Percentiles rank a stretch among this genome's conserved stretches.
phyloP scores from a whole-genome alignment of 2,329 filamentous ascomycete species.

The Aspergillus niger region DNA sequence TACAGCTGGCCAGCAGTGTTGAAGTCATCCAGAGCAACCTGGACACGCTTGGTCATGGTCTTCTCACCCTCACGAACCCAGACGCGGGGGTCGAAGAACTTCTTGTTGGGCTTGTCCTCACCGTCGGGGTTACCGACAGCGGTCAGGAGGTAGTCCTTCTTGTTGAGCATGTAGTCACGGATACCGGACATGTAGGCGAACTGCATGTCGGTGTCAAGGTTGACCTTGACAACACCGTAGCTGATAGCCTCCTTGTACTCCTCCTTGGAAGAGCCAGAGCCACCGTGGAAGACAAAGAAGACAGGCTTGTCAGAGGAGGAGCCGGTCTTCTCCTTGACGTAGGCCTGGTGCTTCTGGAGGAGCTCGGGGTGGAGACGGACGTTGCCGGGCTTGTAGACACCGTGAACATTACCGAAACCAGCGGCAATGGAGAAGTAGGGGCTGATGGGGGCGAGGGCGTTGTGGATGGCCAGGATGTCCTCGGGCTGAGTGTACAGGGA shows the following conservation, averaged over 20 bases:
- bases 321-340: constrained; percentile 78
- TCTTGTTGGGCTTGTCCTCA: constrained; percentile 99
- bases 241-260: constrained; percentile 88
- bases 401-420: constrained; percentile 98
- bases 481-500: constrained; percentile 97
- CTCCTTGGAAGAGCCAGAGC: constrained; percentile 84
- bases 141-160: constrained; percentile 89
- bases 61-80: constrained; percentile 95
- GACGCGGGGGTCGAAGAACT: constrained; percentile 85
- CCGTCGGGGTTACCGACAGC: constrained; percentile 95
- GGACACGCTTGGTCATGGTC: constrained; percentile 83
- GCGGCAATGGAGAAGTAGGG: constrained; percentile 98
- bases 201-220: constrained; percentile 97
- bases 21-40: constrained; percentile 86
- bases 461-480: constrained; percentile 90
- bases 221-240: constrained; percentile 98
- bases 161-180: constrained; percentile 89
- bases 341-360: constrained; percentile 92
- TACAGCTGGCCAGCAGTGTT: constrained; percentile 79
- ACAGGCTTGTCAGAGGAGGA: constrained; percentile 82
- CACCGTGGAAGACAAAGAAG: constrained; percentile 99
- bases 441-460: constrained; percentile 79
- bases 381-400: constrained; percentile 98
- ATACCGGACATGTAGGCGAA: constrained; percentile 90
- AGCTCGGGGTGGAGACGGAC: constrained; percentile 96